These are phyloP conservation scores for Staphylotrichum tortipilum DNA, from an alignment of 495 filamentous ascomycete genomes.

Conservation along the genomic window DNA sequence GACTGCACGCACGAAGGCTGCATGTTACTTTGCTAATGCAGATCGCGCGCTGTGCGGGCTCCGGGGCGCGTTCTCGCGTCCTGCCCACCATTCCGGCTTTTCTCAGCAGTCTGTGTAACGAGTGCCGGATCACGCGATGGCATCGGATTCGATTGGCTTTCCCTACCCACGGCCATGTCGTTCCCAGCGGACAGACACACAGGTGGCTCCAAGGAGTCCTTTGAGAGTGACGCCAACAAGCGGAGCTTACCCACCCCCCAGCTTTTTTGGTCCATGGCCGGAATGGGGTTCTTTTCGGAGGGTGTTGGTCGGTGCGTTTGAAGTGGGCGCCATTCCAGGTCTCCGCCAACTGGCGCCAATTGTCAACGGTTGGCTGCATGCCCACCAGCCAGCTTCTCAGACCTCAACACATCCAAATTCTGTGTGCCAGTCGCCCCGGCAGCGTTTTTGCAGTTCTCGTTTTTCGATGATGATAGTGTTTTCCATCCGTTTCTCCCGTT, in stretches of 20 bases:
- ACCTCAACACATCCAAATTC: no score
- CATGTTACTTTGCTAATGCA: neutral
- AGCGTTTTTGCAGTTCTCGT: no score
- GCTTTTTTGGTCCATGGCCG: neutral
- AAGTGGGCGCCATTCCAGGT: no score
- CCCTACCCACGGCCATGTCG: neutral
- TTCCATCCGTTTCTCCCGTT: no score
- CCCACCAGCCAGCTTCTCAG: no score
- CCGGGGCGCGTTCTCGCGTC: conserved; percentile 1
- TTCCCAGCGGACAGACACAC: no score
- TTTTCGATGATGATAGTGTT: no score
- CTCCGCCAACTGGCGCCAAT: no score
- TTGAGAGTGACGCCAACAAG: neutral
- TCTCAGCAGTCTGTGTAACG: neutral
- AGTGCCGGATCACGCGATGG: neutral
- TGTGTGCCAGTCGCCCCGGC: no score
- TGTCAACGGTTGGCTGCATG: no score
- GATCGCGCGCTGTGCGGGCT: neutral
- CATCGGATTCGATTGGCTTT: neutral
- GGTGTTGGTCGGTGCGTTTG: no score
- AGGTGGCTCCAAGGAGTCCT: neutral
- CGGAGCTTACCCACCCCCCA: neutral
- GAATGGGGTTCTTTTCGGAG: neutral
- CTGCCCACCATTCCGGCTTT: neutral
- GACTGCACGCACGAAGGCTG: neutral